phyloP scores from a whole-genome alignment of 129 eudicot species.

The Tagetes erecta region DNA sequence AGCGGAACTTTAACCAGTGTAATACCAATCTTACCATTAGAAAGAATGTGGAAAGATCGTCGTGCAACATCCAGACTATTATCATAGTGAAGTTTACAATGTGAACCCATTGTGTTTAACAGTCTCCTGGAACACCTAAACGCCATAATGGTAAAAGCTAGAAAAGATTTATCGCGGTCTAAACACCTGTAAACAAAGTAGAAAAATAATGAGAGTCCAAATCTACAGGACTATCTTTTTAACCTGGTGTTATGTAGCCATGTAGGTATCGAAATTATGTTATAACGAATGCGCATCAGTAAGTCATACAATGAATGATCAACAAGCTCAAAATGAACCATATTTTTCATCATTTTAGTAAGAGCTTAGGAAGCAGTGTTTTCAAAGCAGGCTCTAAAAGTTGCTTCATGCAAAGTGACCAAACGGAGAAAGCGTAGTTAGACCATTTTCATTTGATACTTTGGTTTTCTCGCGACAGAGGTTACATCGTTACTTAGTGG shows the following conservation, averaged over 20 bases:
- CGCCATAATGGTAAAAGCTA: conserved; percentile 28
- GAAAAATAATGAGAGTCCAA: not conserved
- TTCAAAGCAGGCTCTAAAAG: too few relatives aligned
- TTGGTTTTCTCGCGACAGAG: too few relatives aligned
- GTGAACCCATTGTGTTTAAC: conserved; percentile 12
- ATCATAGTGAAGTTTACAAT: conserved; percentile 26
- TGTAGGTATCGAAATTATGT: not conserved
- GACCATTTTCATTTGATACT: too few relatives aligned
- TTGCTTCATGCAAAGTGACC: too few relatives aligned
- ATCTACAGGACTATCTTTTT: not conserved
- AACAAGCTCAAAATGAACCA: not conserved
- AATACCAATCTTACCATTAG: conserved; percentile 16
- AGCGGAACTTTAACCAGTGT: not conserved
- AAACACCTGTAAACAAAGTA: conserved; percentile 18
- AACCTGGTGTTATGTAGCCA: not conserved
- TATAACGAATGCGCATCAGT: not conserved
- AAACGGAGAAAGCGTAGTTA: too few relatives aligned
- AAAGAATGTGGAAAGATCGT: conserved; percentile 30
- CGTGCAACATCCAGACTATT: conserved; percentile 12
- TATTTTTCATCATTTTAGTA: not conserved
- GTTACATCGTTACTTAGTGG: too few relatives aligned
- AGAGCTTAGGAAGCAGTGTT: not conserved
- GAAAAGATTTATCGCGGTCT: not conserved
- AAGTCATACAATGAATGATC: not conserved
- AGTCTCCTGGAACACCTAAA: conserved; percentile 32